These are phyloP conservation scores for Cucumis cinereus DNA, from an alignment of 306 rosid species.

Conservation along the genomic window DNA sequence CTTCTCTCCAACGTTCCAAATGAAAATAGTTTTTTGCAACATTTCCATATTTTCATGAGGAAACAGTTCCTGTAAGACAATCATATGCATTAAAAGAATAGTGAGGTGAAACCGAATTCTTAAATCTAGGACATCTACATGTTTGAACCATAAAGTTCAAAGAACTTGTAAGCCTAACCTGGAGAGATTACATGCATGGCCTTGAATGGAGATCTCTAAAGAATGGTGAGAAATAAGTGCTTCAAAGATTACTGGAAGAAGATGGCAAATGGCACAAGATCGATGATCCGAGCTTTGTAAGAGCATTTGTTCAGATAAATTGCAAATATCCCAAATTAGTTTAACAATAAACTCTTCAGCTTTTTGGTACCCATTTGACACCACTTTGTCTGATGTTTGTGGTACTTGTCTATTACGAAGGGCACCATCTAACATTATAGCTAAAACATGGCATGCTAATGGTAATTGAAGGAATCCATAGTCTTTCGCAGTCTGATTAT, in stretches of 20 bases:
- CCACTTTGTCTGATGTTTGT: conserved; percentile 14
- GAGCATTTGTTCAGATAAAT: conserved; percentile 57
- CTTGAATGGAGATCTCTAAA: conserved; percentile 33
- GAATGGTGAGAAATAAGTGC: conserved; percentile 33
- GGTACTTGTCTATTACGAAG: conserved; percentile 27
- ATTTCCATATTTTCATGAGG: conserved; percentile 61
- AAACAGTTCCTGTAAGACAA: conserved; percentile 51
- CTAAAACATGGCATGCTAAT: conserved; percentile 53
- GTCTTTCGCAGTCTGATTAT: conserved; percentile 12
- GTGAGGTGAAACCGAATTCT: neutral
- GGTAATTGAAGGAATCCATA: conserved; percentile 31
- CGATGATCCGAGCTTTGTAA: conserved; percentile 58
- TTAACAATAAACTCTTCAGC: conserved; percentile 29
- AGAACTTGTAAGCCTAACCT: conserved; percentile 34
- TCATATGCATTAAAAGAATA: conserved; percentile 13
- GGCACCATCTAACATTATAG: conserved; percentile 45
- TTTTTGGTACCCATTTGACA: conserved; percentile 21
- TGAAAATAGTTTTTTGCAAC: conserved; percentile 65
- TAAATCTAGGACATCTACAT: conserved; percentile 7
- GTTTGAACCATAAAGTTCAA: conserved; percentile 3
- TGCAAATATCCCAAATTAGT: conserved; percentile 52
- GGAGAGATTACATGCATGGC: conserved; percentile 32
- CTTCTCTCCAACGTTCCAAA: conserved; percentile 70
- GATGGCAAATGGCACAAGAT: conserved; percentile 50
- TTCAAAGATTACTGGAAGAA: conserved; percentile 66